phyloP scores from a whole-genome alignment of 495 filamentous ascomycete genomes.

The Chaetomium fimeti region DNA sequence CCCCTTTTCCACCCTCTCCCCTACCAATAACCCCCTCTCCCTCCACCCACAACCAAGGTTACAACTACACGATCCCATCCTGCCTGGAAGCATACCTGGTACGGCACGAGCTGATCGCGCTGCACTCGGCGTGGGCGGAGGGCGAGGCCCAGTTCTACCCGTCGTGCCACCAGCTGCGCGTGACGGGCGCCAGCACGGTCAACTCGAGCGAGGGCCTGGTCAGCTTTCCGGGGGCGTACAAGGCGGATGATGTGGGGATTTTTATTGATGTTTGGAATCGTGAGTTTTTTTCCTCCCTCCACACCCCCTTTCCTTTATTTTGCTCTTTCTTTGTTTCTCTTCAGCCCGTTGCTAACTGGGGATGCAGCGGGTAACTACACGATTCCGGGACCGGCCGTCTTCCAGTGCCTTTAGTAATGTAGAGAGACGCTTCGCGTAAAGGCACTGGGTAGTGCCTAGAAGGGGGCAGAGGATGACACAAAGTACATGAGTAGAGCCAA shows the following conservation, averaged over 20 bases:
- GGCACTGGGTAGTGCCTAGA: background rate
- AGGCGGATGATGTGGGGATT: conserved; percentile 55
- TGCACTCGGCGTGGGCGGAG: conserved; percentile 54
- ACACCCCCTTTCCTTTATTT: too few relatives aligned
- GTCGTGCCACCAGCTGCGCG: conserved; percentile 64
- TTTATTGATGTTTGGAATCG: conserved; percentile 57
- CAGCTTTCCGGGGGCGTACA: conserved; percentile 51
- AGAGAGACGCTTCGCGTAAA: background rate
- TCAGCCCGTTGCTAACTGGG: conserved; percentile 12
- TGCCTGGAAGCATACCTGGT: conserved; percentile 66
- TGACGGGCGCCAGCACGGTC: conserved; percentile 56
- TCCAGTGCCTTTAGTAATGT: conserved; percentile 21
- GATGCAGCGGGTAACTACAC: conserved; percentile 44
- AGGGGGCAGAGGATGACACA: too few relatives aligned
- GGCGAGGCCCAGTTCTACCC: conserved; percentile 70
- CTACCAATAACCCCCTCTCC: conserved; percentile 26
- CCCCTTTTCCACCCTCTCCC: too few relatives aligned
- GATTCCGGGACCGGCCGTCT: conserved; percentile 55
- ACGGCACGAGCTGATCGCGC: conserved; percentile 67
- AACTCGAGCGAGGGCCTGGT: conserved; percentile 41
- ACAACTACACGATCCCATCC: conserved; percentile 60
- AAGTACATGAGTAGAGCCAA: background rate
- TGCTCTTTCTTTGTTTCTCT: too few relatives aligned
- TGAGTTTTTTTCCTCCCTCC: conserved; percentile 15
- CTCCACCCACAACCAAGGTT: conserved; percentile 55